Evolutionary conservation across 495 filamentous ascomycete species (phyloP), one percentile per base, ranked within the genome.

Genomic region (Delitschia confertaspora): DNA sequence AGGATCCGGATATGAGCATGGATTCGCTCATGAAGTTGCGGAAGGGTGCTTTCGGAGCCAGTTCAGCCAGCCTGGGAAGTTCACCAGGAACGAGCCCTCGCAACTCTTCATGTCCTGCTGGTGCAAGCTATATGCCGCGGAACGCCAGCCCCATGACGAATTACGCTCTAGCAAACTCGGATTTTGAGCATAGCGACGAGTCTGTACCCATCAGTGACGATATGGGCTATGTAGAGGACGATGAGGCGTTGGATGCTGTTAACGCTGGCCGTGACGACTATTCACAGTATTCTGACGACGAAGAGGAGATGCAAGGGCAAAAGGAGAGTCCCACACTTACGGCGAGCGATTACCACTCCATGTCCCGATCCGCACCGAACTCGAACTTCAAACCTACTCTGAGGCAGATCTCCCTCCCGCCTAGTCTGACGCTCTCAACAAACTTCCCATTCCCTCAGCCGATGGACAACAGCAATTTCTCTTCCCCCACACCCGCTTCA

Each of bases 1-100:
- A 61, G 14, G 58, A 83, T 24, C 82, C 87, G 39, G 74, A 81
- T 27, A 80, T 89, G 74, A 75, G 72, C 8, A 62, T 93, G 14
- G 72, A 76, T 16, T 74, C 81, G 3, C 65, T 94, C 2, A 69
- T 85, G 64, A 83, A 78, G 49, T 63, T 91, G 24, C 72, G 85
- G 0, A 78, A 72, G 6, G 78, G 73, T 35, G 83, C 85, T 0
- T 93, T 85, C 76, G 84, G 84, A 24, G 83, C 83, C 0, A 88
- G 83, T 49, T 79, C 85, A 53, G 79, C 69, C 0, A 88, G 83
- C 53, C 33, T 57, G 13, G 34, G 38, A 11, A 43, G 47, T 16
- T 38, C 43, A 4, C 6, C 45, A 7, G 41, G 46, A 1, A 55
- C 35, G 11, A 49, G 43, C 31, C 53, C 53, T 19, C 22, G 53